Evolutionary conservation across 441 rosid genomes (phyloP).

Genomic region (Euphorbia corollata): DNA sequence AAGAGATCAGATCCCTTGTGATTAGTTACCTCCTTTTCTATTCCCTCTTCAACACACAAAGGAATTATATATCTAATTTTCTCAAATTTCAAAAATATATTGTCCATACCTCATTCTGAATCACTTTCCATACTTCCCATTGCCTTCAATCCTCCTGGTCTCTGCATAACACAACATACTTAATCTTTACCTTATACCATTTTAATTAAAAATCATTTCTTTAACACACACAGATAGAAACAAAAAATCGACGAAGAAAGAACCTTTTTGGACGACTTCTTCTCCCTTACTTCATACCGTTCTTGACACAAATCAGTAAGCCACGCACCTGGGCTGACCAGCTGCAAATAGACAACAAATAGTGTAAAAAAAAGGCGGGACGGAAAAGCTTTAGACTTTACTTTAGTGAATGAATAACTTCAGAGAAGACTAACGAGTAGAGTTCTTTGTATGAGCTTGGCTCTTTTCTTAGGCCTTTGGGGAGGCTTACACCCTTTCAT

Average conservation of each 20-base stretch:
- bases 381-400: not conserved
- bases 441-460: slow-evolving; percentile 72
- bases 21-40: not conserved
- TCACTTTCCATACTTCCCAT: slow-evolving; percentile 83
- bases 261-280: slow-evolving; percentile 86
- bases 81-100: slow-evolving; percentile 17
- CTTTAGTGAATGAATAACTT: not conserved
- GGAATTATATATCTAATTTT: not conserved
- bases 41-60: not conserved
- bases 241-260: not conserved
- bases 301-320: slow-evolving; percentile 73
- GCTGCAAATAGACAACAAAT: slow-evolving; percentile 29
- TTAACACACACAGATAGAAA: not conserved
- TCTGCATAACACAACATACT: slow-evolving; percentile 34
- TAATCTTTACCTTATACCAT: too few species aligned
- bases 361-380: not conserved
- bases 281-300: slow-evolving; percentile 86
- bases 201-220: not conserved
- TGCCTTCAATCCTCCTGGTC: slow-evolving; percentile 90
- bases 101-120: slow-evolving; percentile 39
- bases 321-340: slow-evolving; percentile 91
- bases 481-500: slow-evolving; percentile 94
- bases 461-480: slow-evolving; percentile 81
- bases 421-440: slow-evolving; percentile 44
- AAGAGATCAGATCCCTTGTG: not conserved